Evolutionary conservation across 1,139 yeast genomes (phyloP), one percentile per base, ranked within the genome.

Genomic region (Hansenula anomala): DNA sequence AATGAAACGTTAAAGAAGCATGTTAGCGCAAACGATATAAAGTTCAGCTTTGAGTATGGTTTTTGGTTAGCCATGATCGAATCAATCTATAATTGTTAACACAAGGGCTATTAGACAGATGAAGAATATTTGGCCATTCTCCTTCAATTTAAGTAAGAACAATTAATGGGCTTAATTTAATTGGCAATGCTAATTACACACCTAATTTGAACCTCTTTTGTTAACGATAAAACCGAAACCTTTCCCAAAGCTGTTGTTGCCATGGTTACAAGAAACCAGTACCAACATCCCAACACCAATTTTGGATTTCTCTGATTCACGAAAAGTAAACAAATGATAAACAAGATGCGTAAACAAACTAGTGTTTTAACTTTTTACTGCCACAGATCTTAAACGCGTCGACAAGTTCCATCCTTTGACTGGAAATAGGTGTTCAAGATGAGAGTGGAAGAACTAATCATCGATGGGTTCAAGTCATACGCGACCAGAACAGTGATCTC

Each of bases 381-480:
- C 7, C 13, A n/a, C n/a, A n/a, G n/a, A n/a, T n/a, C n/a, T n/a
- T n/a, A n/a, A n/a, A n/a, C n/a, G n/a, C n/a, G n/a, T n/a, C n/a
- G n/a, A n/a, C n/a, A n/a, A n/a, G n/a, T n/a, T n/a, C n/a, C n/a
- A n/a, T n/a, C n/a, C n/a, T n/a, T n/a, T n/a, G n/a, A n/a, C n/a
- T 20, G 22, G 22, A 6, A 20, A 6, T 20, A 6, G 22, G 25
- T n/a, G 25, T 8, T 11, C 7, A 18, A 4, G 16, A 92, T 92
- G 98, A 84, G 81, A 64, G 95, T 94, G 11, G 96, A 90, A 55
- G 98, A 94, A 60, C 75, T 94, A 45, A 89, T 94, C 48, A 82
- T 94, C 39, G 98, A 94, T 63, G 99, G 99, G 36, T 94, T 94
- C 75, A 94, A 94, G 66, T 89, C 97, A 23, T 94, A 94, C 55